A percentile compares a stretch with the other conserved stretches of the same genome.
Conservation (phyloP, 106 monocot species). For the Allium fistulosum region DNA sequence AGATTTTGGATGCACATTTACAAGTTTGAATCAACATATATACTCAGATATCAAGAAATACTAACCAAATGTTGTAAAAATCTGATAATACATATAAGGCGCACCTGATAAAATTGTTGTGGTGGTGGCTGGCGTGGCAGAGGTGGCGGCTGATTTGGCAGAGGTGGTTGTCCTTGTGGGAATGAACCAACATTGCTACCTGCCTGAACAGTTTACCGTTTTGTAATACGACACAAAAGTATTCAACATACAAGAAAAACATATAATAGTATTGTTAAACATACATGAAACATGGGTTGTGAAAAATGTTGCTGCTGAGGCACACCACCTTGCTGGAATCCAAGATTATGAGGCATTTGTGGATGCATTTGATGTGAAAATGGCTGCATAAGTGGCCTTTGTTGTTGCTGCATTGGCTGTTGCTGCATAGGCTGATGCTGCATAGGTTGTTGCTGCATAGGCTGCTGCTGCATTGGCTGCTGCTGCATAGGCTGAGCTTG, state of each 20-base stretch:
- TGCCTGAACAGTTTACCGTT: constrained; percentile 19
- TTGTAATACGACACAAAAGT: too few relatives aligned
- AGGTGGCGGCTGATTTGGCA: constrained; percentile 48
- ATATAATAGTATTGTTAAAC: constrained; percentile 9
- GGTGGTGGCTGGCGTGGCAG: constrained; percentile 5
- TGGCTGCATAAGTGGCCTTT: constrained; percentile 62
- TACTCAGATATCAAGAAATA: neutral
- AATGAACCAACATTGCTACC: constrained; percentile 44
- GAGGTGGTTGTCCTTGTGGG: constrained; percentile 58
- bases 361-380: constrained; percentile 43
- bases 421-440: constrained; percentile 6
- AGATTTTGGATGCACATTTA: too few relatives aligned
- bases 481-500: constrained; percentile 56
- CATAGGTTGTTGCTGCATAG: constrained; percentile 34
- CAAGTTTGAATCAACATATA: too few relatives aligned
- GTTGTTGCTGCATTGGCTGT: constrained; percentile 59
- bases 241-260: neutral
- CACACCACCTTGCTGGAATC: constrained; percentile 37
- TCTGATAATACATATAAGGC: neutral
- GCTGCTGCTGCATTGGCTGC: constrained; percentile 60
- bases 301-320: constrained; percentile 47
- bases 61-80: neutral
- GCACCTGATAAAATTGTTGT: constrained; percentile 81
- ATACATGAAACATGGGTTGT: constrained; percentile 75
- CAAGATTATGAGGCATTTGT: constrained; percentile 47